Evolutionary conservation across 2,329 filamentous ascomycete genomes (phyloP).

Genomic region (Xenoacremonium recifei): DNA sequence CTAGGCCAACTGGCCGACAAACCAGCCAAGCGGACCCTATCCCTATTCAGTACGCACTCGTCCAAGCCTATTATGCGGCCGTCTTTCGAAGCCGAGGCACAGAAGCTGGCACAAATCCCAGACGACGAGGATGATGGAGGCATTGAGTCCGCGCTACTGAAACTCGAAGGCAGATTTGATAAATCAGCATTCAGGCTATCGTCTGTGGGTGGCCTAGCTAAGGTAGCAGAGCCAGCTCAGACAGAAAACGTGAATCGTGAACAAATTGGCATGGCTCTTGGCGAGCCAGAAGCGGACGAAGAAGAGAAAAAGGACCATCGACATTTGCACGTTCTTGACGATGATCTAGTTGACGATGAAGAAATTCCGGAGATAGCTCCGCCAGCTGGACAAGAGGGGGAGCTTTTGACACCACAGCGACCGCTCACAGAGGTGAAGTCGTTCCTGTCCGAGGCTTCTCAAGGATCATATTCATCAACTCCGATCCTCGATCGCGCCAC

Average conservation of each 20-base stretch:
- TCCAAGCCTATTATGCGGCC: slow-evolving; percentile 63
- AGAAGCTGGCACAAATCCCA: slow-evolving; percentile 82
- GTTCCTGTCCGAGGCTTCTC: slow-evolving; percentile 60
- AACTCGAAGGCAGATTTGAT: slow-evolving; percentile 84
- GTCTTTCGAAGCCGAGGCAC: slow-evolving; percentile 87
- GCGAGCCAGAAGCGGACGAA: slow-evolving; percentile 20
- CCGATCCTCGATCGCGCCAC: slow-evolving; percentile 72
- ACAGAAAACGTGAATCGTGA: slow-evolving; percentile 13
- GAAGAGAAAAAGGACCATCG: slow-evolving; percentile 46
- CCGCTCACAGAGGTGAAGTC: slow-evolving; percentile 40
- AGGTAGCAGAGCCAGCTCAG: background rate
- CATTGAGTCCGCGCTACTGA: slow-evolving; percentile 87
- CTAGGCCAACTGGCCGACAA: slow-evolving; percentile 57
- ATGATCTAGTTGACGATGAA: slow-evolving; percentile 30
- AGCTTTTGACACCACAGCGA: slow-evolving; percentile 22
- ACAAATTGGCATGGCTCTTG: slow-evolving; percentile 20
- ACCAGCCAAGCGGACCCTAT: slow-evolving; percentile 45
- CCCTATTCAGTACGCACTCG: slow-evolving; percentile 60
- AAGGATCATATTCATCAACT: slow-evolving; percentile 73
- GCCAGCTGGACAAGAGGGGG: slow-evolving; percentile 10
- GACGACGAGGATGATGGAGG: slow-evolving; percentile 82
- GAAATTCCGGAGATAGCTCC: slow-evolving; percentile 8
- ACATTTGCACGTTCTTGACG: slow-evolving; percentile 44
- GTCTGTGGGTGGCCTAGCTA: background rate
- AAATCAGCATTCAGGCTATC: slow-evolving; percentile 42